Conservation (phyloP, 2,329 filamentous ascomycete genomes). For the Penicillium freii region DNA sequence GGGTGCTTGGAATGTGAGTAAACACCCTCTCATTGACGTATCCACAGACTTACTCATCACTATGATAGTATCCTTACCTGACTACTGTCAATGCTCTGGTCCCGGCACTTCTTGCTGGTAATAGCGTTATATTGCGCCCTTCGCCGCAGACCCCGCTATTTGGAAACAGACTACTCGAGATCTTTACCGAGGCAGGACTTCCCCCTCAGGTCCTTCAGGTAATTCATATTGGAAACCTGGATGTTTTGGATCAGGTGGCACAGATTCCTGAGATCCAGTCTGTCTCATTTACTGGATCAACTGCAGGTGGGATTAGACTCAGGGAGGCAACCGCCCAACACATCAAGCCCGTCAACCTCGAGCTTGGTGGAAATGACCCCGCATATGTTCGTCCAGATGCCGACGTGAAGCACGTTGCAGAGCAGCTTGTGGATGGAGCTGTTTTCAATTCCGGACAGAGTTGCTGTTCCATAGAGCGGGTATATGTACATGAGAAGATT, state of each 20-base stretch:
- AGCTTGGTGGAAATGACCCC: constrained; percentile 89
- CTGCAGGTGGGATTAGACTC: constrained; percentile 76
- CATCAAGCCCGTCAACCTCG: constrained; percentile 77
- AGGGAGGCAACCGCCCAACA: constrained; percentile 78
- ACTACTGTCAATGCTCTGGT: constrained; percentile 86
- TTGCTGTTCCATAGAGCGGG: constrained; percentile 83
- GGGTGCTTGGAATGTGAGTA: constrained; percentile 87
- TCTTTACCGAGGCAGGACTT: constrained; percentile 75
- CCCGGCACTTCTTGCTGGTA: constrained; percentile 84
- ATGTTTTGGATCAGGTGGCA: constrained; percentile 72
- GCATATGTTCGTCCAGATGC: constrained; percentile 82
- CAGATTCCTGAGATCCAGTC: constrained; percentile 70
- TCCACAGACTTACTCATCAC: background rate
- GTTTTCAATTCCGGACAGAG: constrained; percentile 95
- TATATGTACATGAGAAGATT: constrained; percentile 81
- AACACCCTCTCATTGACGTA: constrained; percentile 8
- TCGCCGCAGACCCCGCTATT: constrained; percentile 90
- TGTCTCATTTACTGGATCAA: constrained; percentile 88
- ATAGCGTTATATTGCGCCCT: constrained; percentile 85
- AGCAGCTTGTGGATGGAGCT: constrained; percentile 85
- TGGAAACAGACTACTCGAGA: constrained; percentile 71
- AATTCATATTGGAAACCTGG: constrained; percentile 77
- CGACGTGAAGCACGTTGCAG: constrained; percentile 81
- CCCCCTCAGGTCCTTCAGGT: constrained; percentile 79
- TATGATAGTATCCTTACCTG: constrained; percentile 76